Evolutionary conservation across 108 stramenopile genomes (phyloP).

Genomic region (Nitzschia sp.): DNA sequence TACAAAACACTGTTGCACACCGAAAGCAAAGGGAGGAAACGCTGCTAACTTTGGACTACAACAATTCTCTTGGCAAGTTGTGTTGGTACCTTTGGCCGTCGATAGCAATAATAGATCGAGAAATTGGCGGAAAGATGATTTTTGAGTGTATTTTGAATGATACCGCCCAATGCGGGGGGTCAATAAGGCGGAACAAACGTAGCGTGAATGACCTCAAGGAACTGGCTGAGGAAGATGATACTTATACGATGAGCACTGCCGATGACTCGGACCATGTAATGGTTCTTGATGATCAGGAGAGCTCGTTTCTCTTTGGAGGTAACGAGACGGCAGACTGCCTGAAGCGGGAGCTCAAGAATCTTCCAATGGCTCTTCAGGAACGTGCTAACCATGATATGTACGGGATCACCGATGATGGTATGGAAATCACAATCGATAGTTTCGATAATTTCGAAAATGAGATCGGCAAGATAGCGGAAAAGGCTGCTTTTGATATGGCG

Average conservation of each 20-base stretch:
- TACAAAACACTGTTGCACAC: too few relatives aligned
- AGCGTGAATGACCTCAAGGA: conserved; percentile 5
- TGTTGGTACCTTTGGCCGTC: too few relatives aligned
- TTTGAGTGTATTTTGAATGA: too few relatives aligned
- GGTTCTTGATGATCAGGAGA: neutral
- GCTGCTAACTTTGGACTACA: too few relatives aligned
- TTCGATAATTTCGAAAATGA: conserved; percentile 1
- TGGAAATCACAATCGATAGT: neutral
- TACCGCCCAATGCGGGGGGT: too few relatives aligned
- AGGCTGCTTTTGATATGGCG: conserved; percentile 1
- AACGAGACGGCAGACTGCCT: conserved; percentile 8
- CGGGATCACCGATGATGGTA: conserved; percentile 23
- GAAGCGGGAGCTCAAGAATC: conserved; percentile 18
- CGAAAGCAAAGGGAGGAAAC: too few relatives aligned
- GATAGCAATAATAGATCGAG: too few relatives aligned
- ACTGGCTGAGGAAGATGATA: neutral
- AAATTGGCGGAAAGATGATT: too few relatives aligned
- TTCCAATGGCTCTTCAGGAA: conserved; percentile 11
- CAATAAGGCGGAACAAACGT: conserved; percentile 5
- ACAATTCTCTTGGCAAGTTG: too few relatives aligned
- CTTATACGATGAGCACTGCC: neutral
- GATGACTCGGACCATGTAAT: neutral
- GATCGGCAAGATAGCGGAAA: conserved; percentile 7
- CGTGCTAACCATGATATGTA: conserved; percentile 30
- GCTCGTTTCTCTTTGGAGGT: conserved; percentile 8